phyloP scores from a whole-genome alignment of 768 basidiomycete species.

The Scleroderma bovista region DNA sequence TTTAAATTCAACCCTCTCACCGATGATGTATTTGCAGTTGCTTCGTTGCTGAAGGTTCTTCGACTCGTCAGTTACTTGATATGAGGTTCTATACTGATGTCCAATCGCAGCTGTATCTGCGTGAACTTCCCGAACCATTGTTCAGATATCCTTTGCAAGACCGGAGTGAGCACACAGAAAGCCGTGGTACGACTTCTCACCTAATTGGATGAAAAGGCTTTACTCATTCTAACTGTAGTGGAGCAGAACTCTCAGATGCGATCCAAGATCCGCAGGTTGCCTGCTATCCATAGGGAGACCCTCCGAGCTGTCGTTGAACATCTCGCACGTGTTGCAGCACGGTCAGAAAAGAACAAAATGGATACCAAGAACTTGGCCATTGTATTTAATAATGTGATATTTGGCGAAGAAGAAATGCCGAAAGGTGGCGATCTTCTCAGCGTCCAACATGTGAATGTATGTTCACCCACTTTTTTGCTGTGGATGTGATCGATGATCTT shows the following conservation, averaged over 20 bases:
- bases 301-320: conserved; percentile 80
- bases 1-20: conserved; percentile 66
- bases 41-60: conserved; percentile 77
- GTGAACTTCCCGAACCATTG: conserved; percentile 85
- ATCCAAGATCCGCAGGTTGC: conserved; percentile 81
- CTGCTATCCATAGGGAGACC: conserved; percentile 79
- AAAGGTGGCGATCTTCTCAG: conserved; percentile 71
- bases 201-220: neutral
- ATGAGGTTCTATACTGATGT: conserved; percentile 1
- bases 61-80: neutral
- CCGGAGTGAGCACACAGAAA: conserved; percentile 74
- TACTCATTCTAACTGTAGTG: conserved; percentile 35
- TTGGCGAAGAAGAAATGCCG: conserved; percentile 87
- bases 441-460: conserved; percentile 72
- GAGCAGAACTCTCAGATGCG: conserved; percentile 76
- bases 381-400: conserved; percentile 82
- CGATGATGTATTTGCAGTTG: conserved; percentile 80
- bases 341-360: conserved; percentile 83
- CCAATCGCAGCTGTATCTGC: conserved; percentile 59
- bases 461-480: neutral
- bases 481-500: conserved; percentile 26
- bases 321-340: conserved; percentile 63
- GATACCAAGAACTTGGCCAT: conserved; percentile 89
- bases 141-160: conserved; percentile 80
- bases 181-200: conserved; percentile 46